Conservation (phyloP, 495 filamentous ascomycete species). For the Tetracladium marchalianum region DNA sequence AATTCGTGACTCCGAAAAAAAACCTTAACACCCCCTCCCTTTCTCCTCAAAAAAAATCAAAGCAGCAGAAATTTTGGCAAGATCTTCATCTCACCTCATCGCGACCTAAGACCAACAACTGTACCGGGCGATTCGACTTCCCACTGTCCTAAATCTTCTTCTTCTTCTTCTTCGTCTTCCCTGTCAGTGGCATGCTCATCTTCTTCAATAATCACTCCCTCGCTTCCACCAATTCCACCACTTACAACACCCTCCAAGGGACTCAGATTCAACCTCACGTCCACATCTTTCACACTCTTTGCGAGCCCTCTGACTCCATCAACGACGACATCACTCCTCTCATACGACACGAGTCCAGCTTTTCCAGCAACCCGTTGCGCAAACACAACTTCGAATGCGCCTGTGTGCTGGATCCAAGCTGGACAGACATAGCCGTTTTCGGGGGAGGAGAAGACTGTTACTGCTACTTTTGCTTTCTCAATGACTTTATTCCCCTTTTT, state of each 20-base stretch:
- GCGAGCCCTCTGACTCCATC: conserved; percentile 29
- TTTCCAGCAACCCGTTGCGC: conserved; percentile 23
- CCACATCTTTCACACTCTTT: conserved; percentile 21
- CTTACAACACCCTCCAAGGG: conserved; percentile 24
- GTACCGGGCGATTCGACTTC: conserved; percentile 18
- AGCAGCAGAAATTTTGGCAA: no score
- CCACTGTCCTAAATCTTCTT: conserved; percentile 6
- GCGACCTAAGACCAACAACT: conserved; percentile 5
- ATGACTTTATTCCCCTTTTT: neutral
- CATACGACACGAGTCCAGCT: conserved; percentile 30
- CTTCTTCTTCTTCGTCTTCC: neutral
- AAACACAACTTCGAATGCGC: conserved; percentile 23
- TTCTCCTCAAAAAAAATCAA: no score
- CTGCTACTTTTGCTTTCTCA: conserved; percentile 24
- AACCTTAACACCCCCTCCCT: no score
- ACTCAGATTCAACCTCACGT: conserved; percentile 24
- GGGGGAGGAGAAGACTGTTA: conserved; percentile 32
- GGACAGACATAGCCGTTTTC: conserved; percentile 28
- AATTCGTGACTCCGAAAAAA: no score
- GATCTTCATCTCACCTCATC: no score
- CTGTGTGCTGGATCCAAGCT: conserved; percentile 29
- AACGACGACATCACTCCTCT: conserved; percentile 29
- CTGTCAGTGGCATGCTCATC: conserved; percentile 1
- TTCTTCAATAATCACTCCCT: neutral
- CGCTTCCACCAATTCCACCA: conserved; percentile 5